Percentiles rank a stretch among this genome's conserved stretches.
phyloP scores from a whole-genome alignment of 257 asterid genomes.

The Petunia axillaris region DNA sequence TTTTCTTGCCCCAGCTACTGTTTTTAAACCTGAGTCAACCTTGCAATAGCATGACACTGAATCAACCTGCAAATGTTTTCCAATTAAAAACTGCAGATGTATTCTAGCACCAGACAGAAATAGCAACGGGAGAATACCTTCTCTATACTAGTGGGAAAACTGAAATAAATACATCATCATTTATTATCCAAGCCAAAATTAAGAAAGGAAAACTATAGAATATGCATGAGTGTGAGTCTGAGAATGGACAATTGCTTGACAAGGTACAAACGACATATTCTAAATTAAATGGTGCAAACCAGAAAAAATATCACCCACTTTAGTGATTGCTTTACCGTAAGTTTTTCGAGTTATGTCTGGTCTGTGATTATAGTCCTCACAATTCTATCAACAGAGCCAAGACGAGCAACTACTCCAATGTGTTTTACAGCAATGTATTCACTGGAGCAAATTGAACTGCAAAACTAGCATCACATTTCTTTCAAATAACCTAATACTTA shows the following conservation, averaged over 20 bases:
- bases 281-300: not conserved
- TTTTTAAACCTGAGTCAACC: slow-evolving; percentile 51
- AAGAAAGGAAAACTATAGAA: not conserved
- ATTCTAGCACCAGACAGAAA: not conserved
- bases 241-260: not conserved
- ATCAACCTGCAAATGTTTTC: slow-evolving; percentile 44
- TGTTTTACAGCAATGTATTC: not conserved
- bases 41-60: slow-evolving; percentile 59
- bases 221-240: not conserved
- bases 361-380: slow-evolving; percentile 1
- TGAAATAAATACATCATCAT: not conserved
- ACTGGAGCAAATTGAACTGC: too few species aligned
- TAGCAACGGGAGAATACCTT: not conserved
- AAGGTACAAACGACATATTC: not conserved
- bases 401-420: not conserved
- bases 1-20: slow-evolving; percentile 55
- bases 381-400: not conserved
- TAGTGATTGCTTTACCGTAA: not conserved
- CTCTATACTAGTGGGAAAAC: not conserved
- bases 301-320: slow-evolving; percentile 4
- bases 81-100: not conserved
- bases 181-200: not conserved
- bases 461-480: too few species aligned
- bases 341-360: not conserved
- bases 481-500: too few species aligned